Evolutionary conservation across 2,329 filamentous ascomycete genomes (phyloP).

Genomic region (Emmonsia crescens): DNA sequence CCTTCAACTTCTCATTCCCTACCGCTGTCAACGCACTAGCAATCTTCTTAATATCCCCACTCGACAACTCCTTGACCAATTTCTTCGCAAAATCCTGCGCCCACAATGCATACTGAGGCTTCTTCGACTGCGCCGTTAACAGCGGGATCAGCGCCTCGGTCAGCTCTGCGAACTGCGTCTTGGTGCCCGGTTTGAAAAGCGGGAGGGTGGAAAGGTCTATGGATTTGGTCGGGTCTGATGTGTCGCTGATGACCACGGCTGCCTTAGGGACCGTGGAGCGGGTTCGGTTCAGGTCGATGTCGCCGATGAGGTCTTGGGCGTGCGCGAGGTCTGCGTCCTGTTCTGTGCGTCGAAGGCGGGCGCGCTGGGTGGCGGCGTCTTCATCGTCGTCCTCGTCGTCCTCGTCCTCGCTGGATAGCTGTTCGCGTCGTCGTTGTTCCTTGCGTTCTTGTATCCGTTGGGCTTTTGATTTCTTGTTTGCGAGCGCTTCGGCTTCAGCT

Average conservation of each 20-base stretch:
- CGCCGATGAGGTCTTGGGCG: constrained; percentile 82
- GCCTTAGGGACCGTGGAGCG: constrained; percentile 51
- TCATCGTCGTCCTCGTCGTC: constrained; percentile 58
- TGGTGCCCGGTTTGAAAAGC: constrained; percentile 81
- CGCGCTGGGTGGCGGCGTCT: constrained; percentile 59
- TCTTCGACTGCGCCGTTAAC: constrained; percentile 64
- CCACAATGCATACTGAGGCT: constrained; percentile 82
- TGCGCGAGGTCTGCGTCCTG: constrained; percentile 81
- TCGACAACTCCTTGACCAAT: constrained; percentile 74
- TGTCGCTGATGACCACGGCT: constrained; percentile 49
- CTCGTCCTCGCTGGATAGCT: constrained; percentile 37
- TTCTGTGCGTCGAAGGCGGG: constrained; percentile 66
- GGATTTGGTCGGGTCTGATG: constrained; percentile 67
- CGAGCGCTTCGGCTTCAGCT: constrained; percentile 75
- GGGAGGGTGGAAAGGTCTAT: constrained; percentile 71
- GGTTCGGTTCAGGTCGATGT: constrained; percentile 55
- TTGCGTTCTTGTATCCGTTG: constrained; percentile 76
- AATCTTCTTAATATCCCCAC: constrained; percentile 94
- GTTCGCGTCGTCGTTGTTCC: constrained; percentile 46
- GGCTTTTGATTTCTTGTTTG: constrained; percentile 80
- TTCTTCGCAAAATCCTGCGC: constrained; percentile 84
- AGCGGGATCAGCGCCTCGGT: constrained; percentile 71
- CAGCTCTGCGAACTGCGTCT: constrained; percentile 72
- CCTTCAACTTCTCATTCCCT: constrained; percentile 96
- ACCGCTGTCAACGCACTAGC: constrained; percentile 77